These are phyloP conservation scores for Prunella vulgaris DNA, from an alignment of 257 asterid genomes.

Conservation along the genomic window DNA sequence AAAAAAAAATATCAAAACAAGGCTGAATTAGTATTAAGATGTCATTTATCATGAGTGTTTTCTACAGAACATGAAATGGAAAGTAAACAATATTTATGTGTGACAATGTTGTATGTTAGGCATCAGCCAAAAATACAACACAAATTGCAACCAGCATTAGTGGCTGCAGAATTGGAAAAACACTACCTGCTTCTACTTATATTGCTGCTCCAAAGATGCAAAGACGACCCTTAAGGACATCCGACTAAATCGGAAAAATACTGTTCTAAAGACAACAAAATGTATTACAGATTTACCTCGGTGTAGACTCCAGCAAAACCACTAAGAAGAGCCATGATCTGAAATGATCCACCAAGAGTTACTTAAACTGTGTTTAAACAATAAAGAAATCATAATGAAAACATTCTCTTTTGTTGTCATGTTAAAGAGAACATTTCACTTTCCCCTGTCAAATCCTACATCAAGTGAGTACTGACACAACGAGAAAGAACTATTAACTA, in stretches of 20 bases:
- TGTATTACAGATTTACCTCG: conserved; percentile 56
- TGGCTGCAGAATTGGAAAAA: conserved; percentile 10
- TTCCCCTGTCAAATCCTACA: conserved; percentile 9
- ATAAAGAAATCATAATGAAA: not conserved
- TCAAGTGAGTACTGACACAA: not conserved
- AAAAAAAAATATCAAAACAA: conserved; percentile 22
- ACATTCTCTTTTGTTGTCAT: not conserved
- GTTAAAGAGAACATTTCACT: conserved; percentile 1
- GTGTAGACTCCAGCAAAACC: conserved; percentile 99
- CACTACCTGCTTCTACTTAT: not conserved
- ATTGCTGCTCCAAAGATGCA: conserved; percentile 6
- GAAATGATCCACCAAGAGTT: conserved; percentile 32
- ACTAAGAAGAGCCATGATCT: conserved; percentile 99
- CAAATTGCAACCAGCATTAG: not conserved
- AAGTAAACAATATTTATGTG: conserved; percentile 3
- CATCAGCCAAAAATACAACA: not conserved
- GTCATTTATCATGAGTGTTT: not conserved
- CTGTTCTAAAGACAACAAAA: conserved; percentile 12
- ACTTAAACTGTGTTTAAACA: conserved; percentile 1
- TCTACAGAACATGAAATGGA: not conserved
- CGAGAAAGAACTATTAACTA: not conserved
- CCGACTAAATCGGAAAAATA: not conserved
- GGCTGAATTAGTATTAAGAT: conserved; percentile 8
- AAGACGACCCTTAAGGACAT: not conserved
- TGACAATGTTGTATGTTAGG: conserved; percentile 15